Evolutionary conservation across 225 moss, liverwort and hornwort genomes (phyloP), one percentile per base, ranked within the genome.

Genomic region (Takakia lepidozioides): DNA sequence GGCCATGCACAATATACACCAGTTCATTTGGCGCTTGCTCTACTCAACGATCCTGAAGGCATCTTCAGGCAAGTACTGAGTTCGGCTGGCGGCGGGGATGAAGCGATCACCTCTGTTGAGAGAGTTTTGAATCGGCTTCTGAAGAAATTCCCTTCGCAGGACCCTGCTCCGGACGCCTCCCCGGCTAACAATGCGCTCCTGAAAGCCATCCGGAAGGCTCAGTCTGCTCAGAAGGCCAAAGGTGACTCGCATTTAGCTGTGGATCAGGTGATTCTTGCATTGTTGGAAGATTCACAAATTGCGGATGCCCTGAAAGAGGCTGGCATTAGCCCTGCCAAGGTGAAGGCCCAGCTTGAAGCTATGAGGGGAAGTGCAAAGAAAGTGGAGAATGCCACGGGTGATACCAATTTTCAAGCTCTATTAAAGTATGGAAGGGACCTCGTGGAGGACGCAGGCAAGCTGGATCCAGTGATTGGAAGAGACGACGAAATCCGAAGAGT

Each of bases 401-500:
- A 90, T 42, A 72, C 87, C 0, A 98, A 85, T 44, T 98, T 77
- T 21, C 87, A 87, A 60, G 82, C 90, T 2, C 28, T 98, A 9
- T 90, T 87, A 55, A 98, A 80, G 56, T 98, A 98, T 2, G 95
- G 95, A 15, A 67, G 87, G 57, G 95, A 98, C 58, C 54, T 98
- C 9, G 90, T 98, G 10, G 87, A 90, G 55, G 56, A 87, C 9
- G 95, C 95, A 16, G 53, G 21, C 0, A 98, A 90, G 56, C 48
- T 98, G 60, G 95, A 98, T 23, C 90, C 95, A 3, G 95, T 95
- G 8, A 95, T 95, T 32, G 95, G 95, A 5, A 66, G 95, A 66
- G 95, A 95, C 36, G 90, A 95, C 18, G 95, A 95, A 54, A 95
- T 95, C 51, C 68, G 95, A 19, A 69, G 90, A 68, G 90, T 95